phyloP scores from a whole-genome alignment of 2,329 filamentous ascomycete genomes.

The Pseudopithomyces chartarum region DNA sequence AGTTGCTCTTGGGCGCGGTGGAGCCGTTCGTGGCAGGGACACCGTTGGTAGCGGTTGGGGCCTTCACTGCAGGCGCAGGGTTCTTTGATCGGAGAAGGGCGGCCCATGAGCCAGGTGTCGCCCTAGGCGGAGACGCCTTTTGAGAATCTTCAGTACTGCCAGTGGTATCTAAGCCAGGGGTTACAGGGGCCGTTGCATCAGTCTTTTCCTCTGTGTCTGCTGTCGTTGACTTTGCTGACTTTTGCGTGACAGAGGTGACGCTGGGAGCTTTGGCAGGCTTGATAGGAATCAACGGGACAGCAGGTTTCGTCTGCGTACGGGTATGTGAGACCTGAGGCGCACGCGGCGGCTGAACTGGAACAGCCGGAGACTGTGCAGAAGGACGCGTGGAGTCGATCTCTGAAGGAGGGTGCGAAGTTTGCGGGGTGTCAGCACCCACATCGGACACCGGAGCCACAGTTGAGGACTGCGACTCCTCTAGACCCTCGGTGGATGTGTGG shows the following conservation, averaged over 20 bases:
- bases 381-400: conserved; percentile 61
- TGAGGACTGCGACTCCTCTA: conserved; percentile 49
- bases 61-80: conserved; percentile 37
- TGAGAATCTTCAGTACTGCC: conserved; percentile 38
- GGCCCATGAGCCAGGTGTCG: conserved; percentile 69
- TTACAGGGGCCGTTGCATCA: conserved; percentile 10
- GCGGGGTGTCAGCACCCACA: conserved; percentile 59
- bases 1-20: conserved; percentile 58
- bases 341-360: conserved; percentile 38
- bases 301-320: conserved; percentile 52
- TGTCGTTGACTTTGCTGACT: conserved; percentile 36
- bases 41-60: conserved; percentile 35
- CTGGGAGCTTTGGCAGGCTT: conserved; percentile 47
- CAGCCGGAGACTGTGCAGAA: conserved; percentile 60
- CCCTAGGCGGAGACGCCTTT: conserved; percentile 50
- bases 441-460: conserved; percentile 53
- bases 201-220: conserved; percentile 25
- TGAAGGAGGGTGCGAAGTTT: conserved; percentile 63
- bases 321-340: conserved; percentile 43
- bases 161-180: conserved; percentile 14
- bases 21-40: conserved; percentile 47
- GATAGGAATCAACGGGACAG: conserved; percentile 59
- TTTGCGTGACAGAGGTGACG: conserved; percentile 42
- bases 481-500: conserved; percentile 49
- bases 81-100: conserved; percentile 66